Conservation (phyloP, 2,329 filamentous ascomycete genomes). For the Trichoderma aggressivum region DNA sequence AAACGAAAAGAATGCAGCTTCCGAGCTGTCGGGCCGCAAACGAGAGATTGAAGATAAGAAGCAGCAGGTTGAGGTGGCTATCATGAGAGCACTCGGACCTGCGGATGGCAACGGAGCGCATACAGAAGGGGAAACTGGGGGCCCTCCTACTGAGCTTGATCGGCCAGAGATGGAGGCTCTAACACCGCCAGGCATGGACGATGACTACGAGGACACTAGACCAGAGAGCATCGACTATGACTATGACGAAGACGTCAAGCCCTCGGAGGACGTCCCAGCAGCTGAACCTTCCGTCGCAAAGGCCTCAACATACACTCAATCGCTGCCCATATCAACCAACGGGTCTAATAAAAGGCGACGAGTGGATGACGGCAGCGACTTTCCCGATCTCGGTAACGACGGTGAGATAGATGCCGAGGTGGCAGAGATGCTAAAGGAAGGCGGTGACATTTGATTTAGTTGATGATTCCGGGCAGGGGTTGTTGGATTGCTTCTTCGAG, state of each 20-base stretch:
- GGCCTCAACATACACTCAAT: conserved; percentile 44
- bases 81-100: conserved; percentile 76
- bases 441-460: neutral
- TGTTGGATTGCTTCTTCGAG: neutral
- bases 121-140: conserved; percentile 44
- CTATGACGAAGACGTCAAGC: conserved; percentile 18
- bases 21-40: conserved; percentile 64
- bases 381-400: conserved; percentile 53
- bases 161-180: conserved; percentile 82
- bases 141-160: conserved; percentile 56
- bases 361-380: conserved; percentile 49
- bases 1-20: conserved; percentile 64
- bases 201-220: conserved; percentile 20
- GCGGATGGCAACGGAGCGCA: conserved; percentile 51
- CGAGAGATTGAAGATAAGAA: conserved; percentile 76
- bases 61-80: conserved; percentile 82
- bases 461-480: neutral
- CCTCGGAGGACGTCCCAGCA: conserved; percentile 22
- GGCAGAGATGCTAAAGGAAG: conserved; percentile 50
- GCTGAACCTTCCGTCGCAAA: conserved; percentile 33
- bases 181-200: conserved; percentile 70
- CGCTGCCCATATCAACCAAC: conserved; percentile 48
- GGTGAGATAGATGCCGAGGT: conserved; percentile 57
- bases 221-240: conserved; percentile 1
- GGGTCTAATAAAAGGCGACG: conserved; percentile 56